A percentile compares a stretch with the other conserved stretches of the same genome.
phyloP scores from a whole-genome alignment of 768 basidiomycete species.

The Hirschioporus abietinus region DNA sequence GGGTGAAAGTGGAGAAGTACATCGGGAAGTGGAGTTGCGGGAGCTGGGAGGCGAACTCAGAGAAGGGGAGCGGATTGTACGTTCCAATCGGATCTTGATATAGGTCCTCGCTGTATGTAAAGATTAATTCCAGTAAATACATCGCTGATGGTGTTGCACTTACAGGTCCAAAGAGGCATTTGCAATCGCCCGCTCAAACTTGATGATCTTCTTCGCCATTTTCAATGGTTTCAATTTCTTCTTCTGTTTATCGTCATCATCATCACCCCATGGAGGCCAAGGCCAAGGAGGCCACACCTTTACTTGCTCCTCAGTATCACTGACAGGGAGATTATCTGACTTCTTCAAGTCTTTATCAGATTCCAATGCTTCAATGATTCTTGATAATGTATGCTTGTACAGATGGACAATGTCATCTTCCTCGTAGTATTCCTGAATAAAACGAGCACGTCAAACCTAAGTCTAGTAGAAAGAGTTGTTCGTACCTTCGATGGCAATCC shows the following conservation, averaged over 20 bases:
- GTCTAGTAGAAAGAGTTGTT: constrained; percentile 10
- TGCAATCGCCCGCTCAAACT: constrained; percentile 75
- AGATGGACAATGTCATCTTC: constrained; percentile 65
- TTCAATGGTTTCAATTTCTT: constrained; percentile 41
- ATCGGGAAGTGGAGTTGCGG: constrained; percentile 75
- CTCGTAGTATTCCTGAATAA: constrained; percentile 77
- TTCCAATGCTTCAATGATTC: constrained; percentile 56
- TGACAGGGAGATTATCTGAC: constrained; percentile 13
- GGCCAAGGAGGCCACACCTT: constrained; percentile 76
- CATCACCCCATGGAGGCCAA: constrained; percentile 80
- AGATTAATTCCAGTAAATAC: background rate
- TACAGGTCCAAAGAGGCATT: constrained; percentile 76
- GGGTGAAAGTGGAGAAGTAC: constrained; percentile 85
- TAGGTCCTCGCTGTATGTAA: constrained; percentile 48
- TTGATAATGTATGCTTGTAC: constrained; percentile 65
- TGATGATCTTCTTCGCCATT: constrained; percentile 66
- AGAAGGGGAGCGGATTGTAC: constrained; percentile 78
- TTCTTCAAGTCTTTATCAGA: constrained; percentile 36
- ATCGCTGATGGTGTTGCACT: constrained; percentile 21
- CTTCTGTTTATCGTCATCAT: constrained; percentile 43
- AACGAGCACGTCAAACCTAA: constrained; percentile 2
- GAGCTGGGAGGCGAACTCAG: constrained; percentile 62
- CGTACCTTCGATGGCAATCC: constrained; percentile 84
- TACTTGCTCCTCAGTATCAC: constrained; percentile 20
- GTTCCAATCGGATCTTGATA: constrained; percentile 78